A percentile compares a stretch with the other conserved stretches of the same genome.
These are phyloP conservation scores for Helichrysum umbraculigerum DNA, from an alignment of 129 eudicot species.

Conservation along the genomic window DNA sequence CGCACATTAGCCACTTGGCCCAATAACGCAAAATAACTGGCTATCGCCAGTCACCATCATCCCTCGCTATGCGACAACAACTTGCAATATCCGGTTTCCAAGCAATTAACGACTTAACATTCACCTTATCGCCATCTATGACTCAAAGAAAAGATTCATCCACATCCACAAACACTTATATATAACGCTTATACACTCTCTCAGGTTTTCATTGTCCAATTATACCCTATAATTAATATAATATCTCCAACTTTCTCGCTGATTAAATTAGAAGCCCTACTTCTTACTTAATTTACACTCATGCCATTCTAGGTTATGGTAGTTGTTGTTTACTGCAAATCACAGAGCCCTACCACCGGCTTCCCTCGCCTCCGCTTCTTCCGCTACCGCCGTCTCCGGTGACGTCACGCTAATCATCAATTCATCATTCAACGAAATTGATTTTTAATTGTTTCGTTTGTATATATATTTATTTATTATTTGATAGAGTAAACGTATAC, in stretches of 20 bases:
- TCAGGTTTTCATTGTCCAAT: background rate
- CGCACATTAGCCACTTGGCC: background rate
- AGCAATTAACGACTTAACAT: background rate
- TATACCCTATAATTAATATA: background rate
- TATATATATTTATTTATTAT: background rate
- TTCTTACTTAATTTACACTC: slow-evolving; percentile 5
- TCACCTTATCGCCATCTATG: background rate
- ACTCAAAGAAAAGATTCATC: slow-evolving; percentile 12
- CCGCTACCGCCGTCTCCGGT: slow-evolving; percentile 19
- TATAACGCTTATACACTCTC: slow-evolving; percentile 2
- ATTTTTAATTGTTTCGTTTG: background rate
- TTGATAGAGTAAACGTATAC: slow-evolving; percentile 10
- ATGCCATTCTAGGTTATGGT: slow-evolving; percentile 44
- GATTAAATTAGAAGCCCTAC: background rate
- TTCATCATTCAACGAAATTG: background rate
- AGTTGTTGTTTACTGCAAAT: slow-evolving; percentile 33
- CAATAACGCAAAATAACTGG: background rate
- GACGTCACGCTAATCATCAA: background rate
- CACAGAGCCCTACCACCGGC: slow-evolving; percentile 49
- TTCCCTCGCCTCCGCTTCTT: slow-evolving; percentile 34
- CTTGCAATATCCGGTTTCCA: slow-evolving; percentile 25
- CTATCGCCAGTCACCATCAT: slow-evolving; percentile 8
- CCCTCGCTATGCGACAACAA: background rate
- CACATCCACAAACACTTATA: slow-evolving; percentile 12
- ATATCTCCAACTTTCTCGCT: background rate